Percentiles rank a stretch among this genome's conserved stretches.
Conservation (phyloP, 306 rosid species). For the Prunus dulcis region DNA sequence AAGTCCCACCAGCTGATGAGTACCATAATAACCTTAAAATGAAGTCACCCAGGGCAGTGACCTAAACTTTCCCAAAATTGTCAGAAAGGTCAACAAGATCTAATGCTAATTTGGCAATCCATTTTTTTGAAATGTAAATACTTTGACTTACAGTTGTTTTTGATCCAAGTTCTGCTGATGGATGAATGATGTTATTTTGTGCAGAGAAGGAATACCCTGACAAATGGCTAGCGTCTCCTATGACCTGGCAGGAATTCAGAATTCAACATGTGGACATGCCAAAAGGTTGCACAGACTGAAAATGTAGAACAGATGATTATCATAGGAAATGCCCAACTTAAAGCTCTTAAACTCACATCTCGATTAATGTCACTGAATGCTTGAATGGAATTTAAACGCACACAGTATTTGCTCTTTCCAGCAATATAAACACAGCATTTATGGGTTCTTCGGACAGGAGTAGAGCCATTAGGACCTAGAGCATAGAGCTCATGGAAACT, state of each 20-base stretch:
- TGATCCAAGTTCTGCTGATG: constrained; percentile 82
- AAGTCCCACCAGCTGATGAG: constrained; percentile 19
- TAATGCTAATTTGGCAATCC: background rate
- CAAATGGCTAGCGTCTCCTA: constrained; percentile 82
- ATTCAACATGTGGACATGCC: constrained; percentile 6
- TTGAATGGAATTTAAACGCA: constrained; percentile 85
- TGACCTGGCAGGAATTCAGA: constrained; percentile 42
- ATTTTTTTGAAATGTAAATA: background rate
- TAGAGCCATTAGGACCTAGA: constrained; percentile 42
- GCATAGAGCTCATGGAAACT: constrained; percentile 65
- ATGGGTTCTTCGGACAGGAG: constrained; percentile 55
- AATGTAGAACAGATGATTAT: background rate
- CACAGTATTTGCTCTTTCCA: constrained; percentile 68
- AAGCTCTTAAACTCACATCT: constrained; percentile 65
- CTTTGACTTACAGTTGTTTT: constrained; percentile 81
- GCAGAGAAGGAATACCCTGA: constrained; percentile 92
- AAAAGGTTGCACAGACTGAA: constrained; percentile 10
- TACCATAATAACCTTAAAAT: constrained; percentile 19
- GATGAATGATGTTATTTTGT: constrained; percentile 78
- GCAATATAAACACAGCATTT: constrained; percentile 97
- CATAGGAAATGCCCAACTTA: constrained; percentile 8
- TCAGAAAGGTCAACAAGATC: background rate
- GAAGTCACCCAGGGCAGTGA: constrained; percentile 8
- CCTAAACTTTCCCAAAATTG: constrained; percentile 21
- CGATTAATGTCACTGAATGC: constrained; percentile 88